These are phyloP conservation scores for Penicillium sp. DNA, from an alignment of 2,329 filamentous ascomycete species.

Conservation along the genomic window DNA sequence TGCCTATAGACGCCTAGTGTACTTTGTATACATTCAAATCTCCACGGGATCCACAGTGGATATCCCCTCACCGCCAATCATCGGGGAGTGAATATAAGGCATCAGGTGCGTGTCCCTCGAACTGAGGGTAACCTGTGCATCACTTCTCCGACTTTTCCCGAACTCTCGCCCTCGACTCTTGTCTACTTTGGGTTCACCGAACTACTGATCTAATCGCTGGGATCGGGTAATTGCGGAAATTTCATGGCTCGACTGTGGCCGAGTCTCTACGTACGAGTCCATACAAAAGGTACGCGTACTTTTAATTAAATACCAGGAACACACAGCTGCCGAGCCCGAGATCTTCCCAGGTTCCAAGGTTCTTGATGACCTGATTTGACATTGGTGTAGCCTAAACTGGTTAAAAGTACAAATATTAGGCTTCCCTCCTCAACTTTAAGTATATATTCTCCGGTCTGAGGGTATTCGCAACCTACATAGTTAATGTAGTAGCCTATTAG, in stretches of 20 bases:
- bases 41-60: slow-evolving; percentile 10
- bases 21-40: neutral
- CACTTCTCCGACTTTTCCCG: slow-evolving; percentile 26
- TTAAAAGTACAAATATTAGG: neutral
- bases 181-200: slow-evolving; percentile 37
- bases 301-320: neutral
- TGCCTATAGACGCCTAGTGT: neutral
- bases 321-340: no score
- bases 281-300: neutral
- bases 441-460: no score
- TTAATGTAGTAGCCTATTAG: no score
- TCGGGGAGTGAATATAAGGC: slow-evolving; percentile 6
- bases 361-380: no score
- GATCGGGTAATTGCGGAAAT: slow-evolving; percentile 23
- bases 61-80: slow-evolving; percentile 27
- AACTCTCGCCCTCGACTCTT: slow-evolving; percentile 16
- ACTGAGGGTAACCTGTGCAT: neutral
- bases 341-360: neutral
- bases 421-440: neutral
- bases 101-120: neutral
- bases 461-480: no score
- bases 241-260: neutral
- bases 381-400: no score
- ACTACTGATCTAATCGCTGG: slow-evolving; percentile 11
- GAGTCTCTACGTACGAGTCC: neutral